Conservation (phyloP, 208 protist species). For the Vickermania spadyakhi region DNA sequence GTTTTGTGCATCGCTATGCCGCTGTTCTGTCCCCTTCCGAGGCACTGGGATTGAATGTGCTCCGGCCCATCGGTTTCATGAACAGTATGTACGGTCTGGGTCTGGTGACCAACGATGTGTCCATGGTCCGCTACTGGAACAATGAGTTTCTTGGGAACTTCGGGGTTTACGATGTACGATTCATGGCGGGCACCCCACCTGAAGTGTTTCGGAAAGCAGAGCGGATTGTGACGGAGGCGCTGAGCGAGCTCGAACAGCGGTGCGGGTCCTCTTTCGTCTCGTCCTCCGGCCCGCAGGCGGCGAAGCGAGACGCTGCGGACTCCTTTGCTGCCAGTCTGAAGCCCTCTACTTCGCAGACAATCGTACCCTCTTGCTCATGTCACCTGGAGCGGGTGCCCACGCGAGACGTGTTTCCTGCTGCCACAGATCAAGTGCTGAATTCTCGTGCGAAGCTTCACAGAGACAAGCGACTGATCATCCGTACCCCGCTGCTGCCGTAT, state of each 20-base stretch:
- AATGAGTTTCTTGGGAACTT: constrained; percentile 83
- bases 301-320: no score
- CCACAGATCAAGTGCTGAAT: no score
- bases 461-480: constrained; percentile 49
- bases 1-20: constrained; percentile 74
- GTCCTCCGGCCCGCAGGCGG: no score
- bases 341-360: no score
- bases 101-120: constrained; percentile 74
- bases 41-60: constrained; percentile 62
- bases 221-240: no score
- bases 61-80: constrained; percentile 71
- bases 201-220: constrained; percentile 24
- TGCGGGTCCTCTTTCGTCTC: no score
- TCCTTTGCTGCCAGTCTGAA: no score
- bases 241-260: no score
- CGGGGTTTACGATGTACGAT: constrained; percentile 77
- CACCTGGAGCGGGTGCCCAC: no score
- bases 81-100: constrained; percentile 69
- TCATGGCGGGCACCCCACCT: constrained; percentile 40
- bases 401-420: no score
- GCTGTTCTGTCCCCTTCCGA: constrained; percentile 10
- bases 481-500: constrained; percentile 70
- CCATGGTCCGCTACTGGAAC: constrained; percentile 84
- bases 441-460: no score
- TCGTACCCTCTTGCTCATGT: no score